Conservation (phyloP, 208 protist genomes). For the Porcisia hertigi region DNA sequence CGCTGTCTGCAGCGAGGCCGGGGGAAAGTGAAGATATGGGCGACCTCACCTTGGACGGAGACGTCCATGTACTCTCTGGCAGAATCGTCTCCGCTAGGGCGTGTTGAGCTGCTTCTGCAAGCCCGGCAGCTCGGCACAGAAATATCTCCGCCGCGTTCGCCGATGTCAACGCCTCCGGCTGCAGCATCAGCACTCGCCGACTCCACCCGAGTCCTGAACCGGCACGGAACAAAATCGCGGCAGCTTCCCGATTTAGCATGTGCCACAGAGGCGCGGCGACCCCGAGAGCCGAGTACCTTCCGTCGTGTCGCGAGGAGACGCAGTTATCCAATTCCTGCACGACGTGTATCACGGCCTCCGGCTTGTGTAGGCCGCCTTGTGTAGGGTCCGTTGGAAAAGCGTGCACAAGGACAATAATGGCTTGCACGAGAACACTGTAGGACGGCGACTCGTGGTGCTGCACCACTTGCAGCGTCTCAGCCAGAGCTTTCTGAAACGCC, state of each 20-base stretch:
- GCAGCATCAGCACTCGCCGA: slow-evolving; percentile 4
- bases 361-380: background rate
- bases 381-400: slow-evolving; percentile 5
- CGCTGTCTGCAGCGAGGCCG: background rate
- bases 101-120: slow-evolving; percentile 1
- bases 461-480: slow-evolving; percentile 26
- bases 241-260: slow-evolving; percentile 9
- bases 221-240: slow-evolving; percentile 4
- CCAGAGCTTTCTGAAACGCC: slow-evolving; percentile 2
- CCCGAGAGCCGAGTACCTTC: background rate
- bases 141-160: background rate
- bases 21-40: no score
- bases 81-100: background rate
- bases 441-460: slow-evolving; percentile 28
- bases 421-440: slow-evolving; percentile 15
- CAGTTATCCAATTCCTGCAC: slow-evolving; percentile 13
- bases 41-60: background rate
- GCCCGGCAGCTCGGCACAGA: slow-evolving; percentile 12
- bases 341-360: slow-evolving; percentile 4
- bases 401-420: slow-evolving; percentile 19
- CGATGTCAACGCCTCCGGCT: background rate
- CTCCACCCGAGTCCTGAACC: slow-evolving; percentile 30
- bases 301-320: background rate
- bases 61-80: background rate
- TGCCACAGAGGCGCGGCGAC: slow-evolving; percentile 17